A percentile compares a stretch with the other conserved stretches of the same genome.
Evolutionary conservation across 108 stramenopile genomes (phyloP).

Genomic region (Cyclotella choctawhatcheeana): DNA sequence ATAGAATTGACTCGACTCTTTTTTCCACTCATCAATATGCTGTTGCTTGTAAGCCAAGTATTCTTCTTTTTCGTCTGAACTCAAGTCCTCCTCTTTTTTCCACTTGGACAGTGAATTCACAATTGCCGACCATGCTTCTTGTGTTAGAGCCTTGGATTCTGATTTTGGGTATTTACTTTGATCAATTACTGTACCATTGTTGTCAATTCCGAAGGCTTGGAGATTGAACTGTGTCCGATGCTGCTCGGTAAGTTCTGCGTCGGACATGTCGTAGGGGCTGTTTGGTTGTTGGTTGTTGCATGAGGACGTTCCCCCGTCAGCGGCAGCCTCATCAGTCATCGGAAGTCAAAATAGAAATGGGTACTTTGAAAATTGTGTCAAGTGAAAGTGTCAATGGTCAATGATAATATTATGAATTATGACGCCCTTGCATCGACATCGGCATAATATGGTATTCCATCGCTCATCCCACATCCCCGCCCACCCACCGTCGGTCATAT

Average conservation of each 20-base stretch:
- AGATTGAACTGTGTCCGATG: not conserved
- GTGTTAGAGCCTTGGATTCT: not conserved
- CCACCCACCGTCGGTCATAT: too few relatives aligned
- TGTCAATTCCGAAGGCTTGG: not conserved
- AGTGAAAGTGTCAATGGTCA: too few relatives aligned
- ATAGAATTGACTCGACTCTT: not conserved
- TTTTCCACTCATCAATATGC: not conserved
- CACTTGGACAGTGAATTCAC: not conserved
- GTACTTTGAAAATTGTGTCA: too few relatives aligned
- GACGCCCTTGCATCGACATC: too few relatives aligned
- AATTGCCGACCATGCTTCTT: not conserved
- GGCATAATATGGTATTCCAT: too few relatives aligned
- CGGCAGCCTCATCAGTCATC: too few relatives aligned
- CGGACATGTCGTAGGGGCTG: too few relatives aligned
- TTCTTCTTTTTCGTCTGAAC: not conserved
- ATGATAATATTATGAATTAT: too few relatives aligned
- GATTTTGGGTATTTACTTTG: not conserved
- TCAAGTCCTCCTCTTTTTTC: not conserved
- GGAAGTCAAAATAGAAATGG: too few relatives aligned
- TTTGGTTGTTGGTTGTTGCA: too few relatives aligned
- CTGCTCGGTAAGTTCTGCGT: not conserved
- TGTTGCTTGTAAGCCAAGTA: not conserved
- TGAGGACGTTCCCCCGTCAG: too few relatives aligned
- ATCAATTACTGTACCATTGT: not conserved
- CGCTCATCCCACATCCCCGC: too few relatives aligned